Evolutionary conservation across 2,329 filamentous ascomycete genomes (phyloP), one percentile per base, ranked within the genome.

Genomic region (Endothia cerciana): DNA sequence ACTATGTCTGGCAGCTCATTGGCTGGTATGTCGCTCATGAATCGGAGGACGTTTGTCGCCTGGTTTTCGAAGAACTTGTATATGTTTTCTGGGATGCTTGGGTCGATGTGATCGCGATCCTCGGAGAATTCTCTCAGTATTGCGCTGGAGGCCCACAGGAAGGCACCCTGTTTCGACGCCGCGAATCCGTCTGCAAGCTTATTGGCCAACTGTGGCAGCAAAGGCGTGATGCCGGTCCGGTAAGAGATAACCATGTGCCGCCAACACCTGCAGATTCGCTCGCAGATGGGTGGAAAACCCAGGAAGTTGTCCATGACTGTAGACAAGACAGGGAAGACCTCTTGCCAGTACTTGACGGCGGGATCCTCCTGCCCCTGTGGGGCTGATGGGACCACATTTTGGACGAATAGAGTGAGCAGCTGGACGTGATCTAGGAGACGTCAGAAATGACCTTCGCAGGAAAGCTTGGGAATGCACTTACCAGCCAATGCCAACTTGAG

Each of bases 211-310:
- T 88, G 86, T 0, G 91, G 91, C 55, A 99, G 84, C 56, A 99
- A 81, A 30, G 94, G 93, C 17, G 91, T 87, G 83, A 96, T 97
- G 60, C 91, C 91, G 2, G 91, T 95, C 70, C 95, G 88, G 78
- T 98, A 98, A 0, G 94, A 97, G 66, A 98, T 93, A 47, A 99
- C 88, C 92, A 98, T 97, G 76, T 94, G 91, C 69, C 96, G 88
- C 93, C 94, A 99, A 82, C 92, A 97, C 69, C 94, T 88, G 78
- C 94, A 98, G 33, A 99, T 88, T 51, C 94, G 87, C 81, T 99
- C 95, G 70, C 96, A 91, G 66, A 99, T 96, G 3, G 95, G 94
- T 17, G 89, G 85, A 71, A 94, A 97, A 72, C 86, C 83, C 68
- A 94, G 87, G 76, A 98, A 99, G 74, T 90, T 94, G 73, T 96